These are phyloP conservation scores for Aureobasidium sp. DNA, from an alignment of 2,329 filamentous ascomycete genomes.

Conservation along the genomic window DNA sequence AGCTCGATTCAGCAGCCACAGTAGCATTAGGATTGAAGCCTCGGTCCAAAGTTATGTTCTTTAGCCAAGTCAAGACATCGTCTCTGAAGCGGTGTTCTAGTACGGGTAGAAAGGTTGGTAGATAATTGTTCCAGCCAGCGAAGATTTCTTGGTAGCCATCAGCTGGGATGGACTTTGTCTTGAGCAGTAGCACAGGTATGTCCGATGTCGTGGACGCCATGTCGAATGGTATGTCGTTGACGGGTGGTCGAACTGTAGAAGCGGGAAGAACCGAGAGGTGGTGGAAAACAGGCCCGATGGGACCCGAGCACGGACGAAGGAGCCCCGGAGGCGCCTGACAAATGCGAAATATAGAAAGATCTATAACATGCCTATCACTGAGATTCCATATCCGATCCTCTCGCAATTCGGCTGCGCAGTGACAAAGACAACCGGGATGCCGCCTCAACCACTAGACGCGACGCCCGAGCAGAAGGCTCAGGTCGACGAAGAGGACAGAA, in stretches of 20 bases:
- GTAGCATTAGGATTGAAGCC: conserved; percentile 29
- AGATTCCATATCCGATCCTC: conserved; percentile 32
- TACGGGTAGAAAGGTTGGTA: conserved; percentile 67
- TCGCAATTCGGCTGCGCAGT: conserved; percentile 33
- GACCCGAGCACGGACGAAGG: conserved; percentile 13
- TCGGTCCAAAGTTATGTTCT: conserved; percentile 42
- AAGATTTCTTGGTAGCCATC: conserved; percentile 70
- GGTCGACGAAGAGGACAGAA: conserved; percentile 21
- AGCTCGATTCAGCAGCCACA: conserved; percentile 35
- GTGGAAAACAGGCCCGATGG: not conserved
- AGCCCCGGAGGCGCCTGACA: conserved; percentile 10
- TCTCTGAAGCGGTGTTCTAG: conserved; percentile 63
- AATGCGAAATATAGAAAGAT: conserved; percentile 16
- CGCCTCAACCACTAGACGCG: conserved; percentile 30
- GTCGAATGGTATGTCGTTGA: conserved; percentile 1
- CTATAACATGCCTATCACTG: conserved; percentile 30
- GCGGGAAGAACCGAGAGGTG: conserved; percentile 9
- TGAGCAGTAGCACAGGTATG: conserved; percentile 62
- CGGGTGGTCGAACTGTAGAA: conserved; percentile 2
- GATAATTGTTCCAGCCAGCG: conserved; percentile 42
- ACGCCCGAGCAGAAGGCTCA: conserved; percentile 24
- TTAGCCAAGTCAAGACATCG: conserved; percentile 50
- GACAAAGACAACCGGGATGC: conserved; percentile 31
- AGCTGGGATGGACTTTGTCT: conserved; percentile 64
- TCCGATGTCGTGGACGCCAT: conserved; percentile 17